Percentiles rank a stretch among this genome's conserved stretches.
Conservation (phyloP, 2,329 filamentous ascomycete species). For the Ophiobolus disseminans region DNA sequence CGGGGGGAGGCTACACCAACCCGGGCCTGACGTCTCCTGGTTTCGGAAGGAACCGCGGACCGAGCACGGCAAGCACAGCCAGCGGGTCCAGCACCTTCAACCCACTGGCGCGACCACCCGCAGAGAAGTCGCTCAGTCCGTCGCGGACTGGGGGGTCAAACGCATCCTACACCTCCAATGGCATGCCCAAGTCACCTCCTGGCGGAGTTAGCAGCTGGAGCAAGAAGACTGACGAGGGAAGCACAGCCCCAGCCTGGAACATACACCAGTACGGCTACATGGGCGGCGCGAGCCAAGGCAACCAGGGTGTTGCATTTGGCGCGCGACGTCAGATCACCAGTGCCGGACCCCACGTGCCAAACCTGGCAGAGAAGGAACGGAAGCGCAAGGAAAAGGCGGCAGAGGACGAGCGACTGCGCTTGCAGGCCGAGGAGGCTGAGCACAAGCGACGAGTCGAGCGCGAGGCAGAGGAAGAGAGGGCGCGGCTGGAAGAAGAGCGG, state of each 20-base stretch:
- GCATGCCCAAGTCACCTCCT: constrained; percentile 52
- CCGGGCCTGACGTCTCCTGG: constrained; percentile 37
- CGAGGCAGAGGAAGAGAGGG: constrained; percentile 68
- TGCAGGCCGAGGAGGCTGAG: constrained; percentile 62
- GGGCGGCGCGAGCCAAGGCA: constrained; percentile 95
- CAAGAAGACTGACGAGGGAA: constrained; percentile 79
- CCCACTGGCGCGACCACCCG: constrained; percentile 47
- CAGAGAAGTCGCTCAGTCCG: constrained; percentile 52
- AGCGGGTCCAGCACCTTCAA: constrained; percentile 56
- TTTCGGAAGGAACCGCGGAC: constrained; percentile 47
- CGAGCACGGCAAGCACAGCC: constrained; percentile 54
- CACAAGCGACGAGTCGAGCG: constrained; percentile 56
- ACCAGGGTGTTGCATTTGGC: constrained; percentile 91
- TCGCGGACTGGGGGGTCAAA: constrained; percentile 62
- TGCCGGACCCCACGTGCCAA: constrained; percentile 79
- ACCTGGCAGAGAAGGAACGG: constrained; percentile 83
- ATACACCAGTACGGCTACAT: constrained; percentile 97
- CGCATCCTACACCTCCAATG: constrained; percentile 62
- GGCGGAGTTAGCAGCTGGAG: constrained; percentile 87
- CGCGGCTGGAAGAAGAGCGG: constrained; percentile 68
- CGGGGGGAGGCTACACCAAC: constrained; percentile 32
- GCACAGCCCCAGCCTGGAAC: constrained; percentile 92
- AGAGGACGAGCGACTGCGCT: constrained; percentile 61
- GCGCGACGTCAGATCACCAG: constrained; percentile 91
- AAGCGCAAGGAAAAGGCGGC: constrained; percentile 62